Conservation (phyloP, 352 stramenopile genomes). For the Phytophthora chlamydospora region DNA sequence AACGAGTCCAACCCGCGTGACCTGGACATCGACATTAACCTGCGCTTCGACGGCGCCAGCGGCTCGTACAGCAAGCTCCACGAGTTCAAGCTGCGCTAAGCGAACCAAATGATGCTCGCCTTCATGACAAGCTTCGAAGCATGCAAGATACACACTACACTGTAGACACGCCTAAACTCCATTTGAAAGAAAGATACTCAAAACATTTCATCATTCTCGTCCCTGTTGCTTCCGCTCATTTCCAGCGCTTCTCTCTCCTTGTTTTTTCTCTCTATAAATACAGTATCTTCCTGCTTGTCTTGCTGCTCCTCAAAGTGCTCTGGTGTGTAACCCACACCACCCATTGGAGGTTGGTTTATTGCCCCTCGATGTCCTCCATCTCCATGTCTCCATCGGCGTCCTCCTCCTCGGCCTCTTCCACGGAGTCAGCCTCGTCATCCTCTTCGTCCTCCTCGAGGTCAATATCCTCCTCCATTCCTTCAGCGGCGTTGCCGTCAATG, state of each 20-base stretch:
- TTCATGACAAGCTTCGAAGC: constrained; percentile 1
- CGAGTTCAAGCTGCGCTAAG: constrained; percentile 86
- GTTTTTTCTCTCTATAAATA: constrained; percentile 73
- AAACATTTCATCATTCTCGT: constrained; percentile 27
- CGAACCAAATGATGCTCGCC: not conserved
- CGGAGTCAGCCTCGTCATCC: constrained; percentile 63
- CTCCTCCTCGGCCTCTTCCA: constrained; percentile 74
- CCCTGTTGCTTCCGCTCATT: constrained; percentile 8
- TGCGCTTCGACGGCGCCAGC: constrained; percentile 78
- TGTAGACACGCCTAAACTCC: constrained; percentile 36
- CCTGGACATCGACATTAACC: constrained; percentile 91
- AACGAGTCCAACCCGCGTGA: constrained; percentile 94
- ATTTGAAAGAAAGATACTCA: constrained; percentile 44
- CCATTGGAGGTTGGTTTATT: constrained; percentile 23
- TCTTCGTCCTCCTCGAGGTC: constrained; percentile 78
- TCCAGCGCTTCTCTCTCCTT: constrained; percentile 18
- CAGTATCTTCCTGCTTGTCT: constrained; percentile 40
- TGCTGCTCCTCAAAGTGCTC: constrained; percentile 8
- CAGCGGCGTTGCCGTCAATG: constrained; percentile 60
- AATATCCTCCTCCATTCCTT: constrained; percentile 70
- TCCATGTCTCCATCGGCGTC: constrained; percentile 81
- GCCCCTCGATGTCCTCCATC: constrained; percentile 60
- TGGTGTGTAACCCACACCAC: constrained; percentile 9
- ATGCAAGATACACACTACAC: constrained; percentile 23
- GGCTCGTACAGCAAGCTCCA: constrained; percentile 71